These are phyloP conservation scores for Endocladia muricata DNA, from an alignment of 31 red algal genomes.

Conservation along the genomic window DNA sequence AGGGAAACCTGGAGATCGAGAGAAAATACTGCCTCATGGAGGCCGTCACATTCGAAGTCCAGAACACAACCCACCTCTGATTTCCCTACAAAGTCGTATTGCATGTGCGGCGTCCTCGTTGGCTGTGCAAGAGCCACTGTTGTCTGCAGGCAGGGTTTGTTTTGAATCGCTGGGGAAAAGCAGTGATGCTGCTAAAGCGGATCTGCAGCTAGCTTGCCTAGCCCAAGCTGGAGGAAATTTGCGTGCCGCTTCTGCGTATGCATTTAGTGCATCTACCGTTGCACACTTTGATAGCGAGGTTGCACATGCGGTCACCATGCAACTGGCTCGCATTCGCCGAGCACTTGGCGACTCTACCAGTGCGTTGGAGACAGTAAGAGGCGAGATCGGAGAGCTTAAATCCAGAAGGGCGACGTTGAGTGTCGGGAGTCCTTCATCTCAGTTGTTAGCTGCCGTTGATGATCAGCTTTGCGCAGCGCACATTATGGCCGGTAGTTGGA, in stretches of 20 bases:
- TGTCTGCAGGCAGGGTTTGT: slow-evolving; percentile 64
- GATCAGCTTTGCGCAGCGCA: slow-evolving; percentile 30
- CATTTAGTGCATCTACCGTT: slow-evolving; percentile 31
- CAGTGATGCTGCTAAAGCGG: slow-evolving; percentile 48
- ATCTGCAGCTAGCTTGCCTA: slow-evolving; percentile 59
- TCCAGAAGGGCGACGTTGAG: not conserved
- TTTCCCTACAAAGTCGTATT: slow-evolving; percentile 22
- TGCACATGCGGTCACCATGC: slow-evolving; percentile 14
- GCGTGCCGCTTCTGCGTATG: slow-evolving; percentile 55
- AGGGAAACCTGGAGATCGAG: not conserved
- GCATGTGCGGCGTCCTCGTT: slow-evolving; percentile 37
- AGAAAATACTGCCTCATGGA: not conserved
- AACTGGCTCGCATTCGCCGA: slow-evolving; percentile 23
- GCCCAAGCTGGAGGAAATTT: slow-evolving; percentile 60
- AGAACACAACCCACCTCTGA: not conserved
- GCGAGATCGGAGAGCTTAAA: slow-evolving; percentile 30
- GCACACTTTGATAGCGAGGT: slow-evolving; percentile 25
- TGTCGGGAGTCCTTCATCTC: not conserved
- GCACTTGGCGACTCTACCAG: slow-evolving; percentile 50
- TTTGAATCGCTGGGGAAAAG: slow-evolving; percentile 27
- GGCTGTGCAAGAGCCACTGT: slow-evolving; percentile 68
- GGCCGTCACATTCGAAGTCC: not conserved
- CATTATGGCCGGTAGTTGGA: slow-evolving; percentile 52
- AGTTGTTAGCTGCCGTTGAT: not conserved
- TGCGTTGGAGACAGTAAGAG: slow-evolving; percentile 28